Percentiles rank a stretch among this genome's conserved stretches.
These are phyloP conservation scores for Cercospora zeina DNA, from an alignment of 2,329 filamentous ascomycete species.

Conservation along the genomic window DNA sequence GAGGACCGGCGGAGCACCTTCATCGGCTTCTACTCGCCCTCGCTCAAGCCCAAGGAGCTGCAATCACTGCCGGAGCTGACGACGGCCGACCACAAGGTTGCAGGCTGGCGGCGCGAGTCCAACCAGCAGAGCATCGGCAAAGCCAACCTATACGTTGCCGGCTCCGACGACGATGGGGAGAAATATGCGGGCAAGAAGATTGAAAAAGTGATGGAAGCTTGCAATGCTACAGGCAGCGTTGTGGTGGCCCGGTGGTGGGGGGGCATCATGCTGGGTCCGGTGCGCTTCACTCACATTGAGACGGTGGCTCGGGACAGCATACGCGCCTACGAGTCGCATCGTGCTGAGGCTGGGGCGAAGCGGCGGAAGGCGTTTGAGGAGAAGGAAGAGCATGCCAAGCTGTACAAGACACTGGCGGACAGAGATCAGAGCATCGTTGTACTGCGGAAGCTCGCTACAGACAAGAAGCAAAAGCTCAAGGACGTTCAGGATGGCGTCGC, in stretches of 20 bases:
- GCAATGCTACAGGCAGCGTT: constrained; percentile 48
- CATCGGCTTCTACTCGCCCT: constrained; percentile 53
- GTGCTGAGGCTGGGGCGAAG: constrained; percentile 36
- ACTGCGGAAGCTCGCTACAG: constrained; percentile 48
- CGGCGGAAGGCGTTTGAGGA: constrained; percentile 41
- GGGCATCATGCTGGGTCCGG: constrained; percentile 54
- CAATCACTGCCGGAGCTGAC: constrained; percentile 49
- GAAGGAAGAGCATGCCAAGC: constrained; percentile 38
- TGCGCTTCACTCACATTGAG: constrained; percentile 56
- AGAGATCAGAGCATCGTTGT: constrained; percentile 53
- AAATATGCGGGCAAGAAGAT: constrained; percentile 53
- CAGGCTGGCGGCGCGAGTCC: constrained; percentile 53
- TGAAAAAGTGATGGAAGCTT: constrained; percentile 49
- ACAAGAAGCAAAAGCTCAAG: constrained; percentile 47
- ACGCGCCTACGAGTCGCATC: constrained; percentile 42
- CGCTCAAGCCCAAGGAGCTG: constrained; percentile 44
- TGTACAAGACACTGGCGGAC: constrained; percentile 47
- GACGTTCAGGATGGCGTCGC: constrained; percentile 21
- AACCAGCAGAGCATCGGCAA: constrained; percentile 50
- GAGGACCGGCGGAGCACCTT: constrained; percentile 56
- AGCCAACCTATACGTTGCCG: constrained; percentile 45
- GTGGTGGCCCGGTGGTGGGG: constrained; percentile 59
- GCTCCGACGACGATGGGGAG: constrained; percentile 57
- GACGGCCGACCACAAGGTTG: constrained; percentile 53
- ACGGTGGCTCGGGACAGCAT: constrained; percentile 52